Evolutionary conservation across 2,329 filamentous ascomycete species (phyloP).

Genomic region (Botryosphaeria dothidea): DNA sequence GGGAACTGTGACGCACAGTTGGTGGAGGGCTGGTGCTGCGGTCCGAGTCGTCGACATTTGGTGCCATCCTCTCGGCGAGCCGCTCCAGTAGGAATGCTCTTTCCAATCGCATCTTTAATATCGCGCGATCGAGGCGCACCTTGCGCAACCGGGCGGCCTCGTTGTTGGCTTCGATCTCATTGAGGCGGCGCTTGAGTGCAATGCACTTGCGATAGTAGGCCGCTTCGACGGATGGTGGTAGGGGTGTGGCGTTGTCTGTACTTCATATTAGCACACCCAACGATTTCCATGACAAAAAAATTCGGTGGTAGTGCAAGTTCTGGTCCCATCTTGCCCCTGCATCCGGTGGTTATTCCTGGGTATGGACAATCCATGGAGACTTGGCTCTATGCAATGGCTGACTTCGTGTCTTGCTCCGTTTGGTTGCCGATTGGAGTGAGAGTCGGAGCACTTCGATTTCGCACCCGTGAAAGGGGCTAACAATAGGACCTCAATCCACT

Average conservation of each 20-base stretch:
- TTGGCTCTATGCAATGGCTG: no score
- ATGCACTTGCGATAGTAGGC: slow-evolving; percentile 97
- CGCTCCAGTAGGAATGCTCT: slow-evolving; percentile 62
- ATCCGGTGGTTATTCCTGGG: no score
- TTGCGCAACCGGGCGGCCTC: slow-evolving; percentile 80
- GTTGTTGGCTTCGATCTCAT: slow-evolving; percentile 89
- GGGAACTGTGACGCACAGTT: slow-evolving; percentile 58
- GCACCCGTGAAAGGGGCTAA: no score
- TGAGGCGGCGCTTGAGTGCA: slow-evolving; percentile 85
- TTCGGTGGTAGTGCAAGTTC: no score
- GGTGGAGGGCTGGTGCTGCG: slow-evolving; percentile 78
- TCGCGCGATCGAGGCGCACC: slow-evolving; percentile 75
- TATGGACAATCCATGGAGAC: no score
- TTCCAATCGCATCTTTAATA: slow-evolving; percentile 89
- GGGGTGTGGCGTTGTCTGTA: slow-evolving; percentile 26
- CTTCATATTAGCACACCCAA: neutral
- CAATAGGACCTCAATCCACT: no score
- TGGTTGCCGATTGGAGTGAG: no score
- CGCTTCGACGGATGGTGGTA: slow-evolving; percentile 89
- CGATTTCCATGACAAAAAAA: neutral
- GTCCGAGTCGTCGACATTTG: slow-evolving; percentile 63
- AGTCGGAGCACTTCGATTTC: no score
- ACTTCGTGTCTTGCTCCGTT: no score
- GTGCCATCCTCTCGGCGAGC: slow-evolving; percentile 49
- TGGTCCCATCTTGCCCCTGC: no score